Evolutionary conservation across 768 basidiomycete genomes (phyloP), one percentile per base, ranked within the genome.

Genomic region (Paxillus ammoniavirescens): DNA sequence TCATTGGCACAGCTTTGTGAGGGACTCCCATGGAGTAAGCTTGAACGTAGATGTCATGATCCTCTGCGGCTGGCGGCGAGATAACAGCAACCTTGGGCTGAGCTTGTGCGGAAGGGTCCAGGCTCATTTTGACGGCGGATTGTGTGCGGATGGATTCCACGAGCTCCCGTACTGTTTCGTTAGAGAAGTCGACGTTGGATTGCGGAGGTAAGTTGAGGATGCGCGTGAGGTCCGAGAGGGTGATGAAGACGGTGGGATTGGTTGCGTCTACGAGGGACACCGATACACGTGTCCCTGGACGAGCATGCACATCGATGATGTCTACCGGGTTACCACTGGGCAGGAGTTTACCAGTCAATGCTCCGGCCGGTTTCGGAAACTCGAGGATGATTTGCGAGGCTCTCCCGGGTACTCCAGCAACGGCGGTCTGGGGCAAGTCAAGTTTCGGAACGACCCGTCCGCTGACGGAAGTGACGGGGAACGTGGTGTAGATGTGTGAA

Each of bases 1-100:
- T 89, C 82, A 89, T 84, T 0, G 84, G 86, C 0, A 88, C 78
- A 0, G 89, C 86, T 53, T 82, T 82, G 65, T 89, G 85, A 14
- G 84, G 68, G 4, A 84, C 79, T 1, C 86, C 86, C 87, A 90
- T 87, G 0, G 86, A 86, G 28, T 85, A 72, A 7, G 87, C 82
- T 50, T 83, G 76, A 12, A 85, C 72, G 21, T 73, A 71, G 46
- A 88, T 74, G 65, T 65, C 12, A 42, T 49, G 42, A 66, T 69
- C 46, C 50, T 63, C 17, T 54, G 53, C 8, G 50, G 53, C 8
- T 10, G 72, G 79, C 47, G 69, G 59, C 48, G 73, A 72, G 40
- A 88, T 72, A 18, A 86, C 69, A 5, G 84, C 83, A 51, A 89
- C 82, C 64, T 89, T 89, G 1, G 87, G 87, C 61, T 88, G 86